These are phyloP conservation scores for Blastobotrys terrestris DNA, from an alignment of 805 yeast genomes.

Conservation along the genomic window DNA sequence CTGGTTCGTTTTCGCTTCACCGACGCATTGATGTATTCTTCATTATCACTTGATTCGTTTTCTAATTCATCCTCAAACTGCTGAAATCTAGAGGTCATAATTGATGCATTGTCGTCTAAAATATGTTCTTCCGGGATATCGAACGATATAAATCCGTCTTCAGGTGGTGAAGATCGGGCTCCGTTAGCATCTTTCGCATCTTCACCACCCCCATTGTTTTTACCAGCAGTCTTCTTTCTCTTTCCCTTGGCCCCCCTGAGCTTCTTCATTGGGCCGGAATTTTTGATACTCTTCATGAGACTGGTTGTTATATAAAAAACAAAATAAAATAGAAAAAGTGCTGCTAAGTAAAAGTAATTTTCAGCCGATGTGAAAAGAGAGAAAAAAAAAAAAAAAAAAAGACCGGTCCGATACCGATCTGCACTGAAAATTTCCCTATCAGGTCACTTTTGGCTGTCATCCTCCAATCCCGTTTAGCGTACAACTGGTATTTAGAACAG, in stretches of 20 bases:
- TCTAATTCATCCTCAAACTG: conserved; percentile 4
- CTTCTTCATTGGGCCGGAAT: background rate
- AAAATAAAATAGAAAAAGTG: background rate
- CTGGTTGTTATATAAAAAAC: background rate
- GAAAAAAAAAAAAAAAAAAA: no score
- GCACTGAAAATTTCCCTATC: background rate
- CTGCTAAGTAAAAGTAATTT: no score
- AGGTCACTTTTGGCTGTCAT: no score
- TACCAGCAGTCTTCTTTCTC: background rate
- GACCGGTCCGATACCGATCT: background rate
- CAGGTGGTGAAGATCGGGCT: background rate
- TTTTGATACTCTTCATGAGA: background rate
- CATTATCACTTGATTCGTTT: background rate
- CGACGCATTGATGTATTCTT: background rate
- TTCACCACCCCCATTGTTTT: background rate
- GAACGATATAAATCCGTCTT: conserved; percentile 6
- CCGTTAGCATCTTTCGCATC: background rate
- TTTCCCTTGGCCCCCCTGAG: background rate
- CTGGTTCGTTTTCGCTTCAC: background rate
- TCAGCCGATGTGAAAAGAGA: background rate
- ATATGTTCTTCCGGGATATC: conserved; percentile 2
- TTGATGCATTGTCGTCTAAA: conserved; percentile 2
- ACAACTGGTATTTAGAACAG: no score
- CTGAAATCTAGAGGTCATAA: conserved; percentile 4
- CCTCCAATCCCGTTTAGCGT: no score